These are phyloP conservation scores for Kluyveromyces aestuarii DNA, from an alignment of 805 yeast species.

Conservation along the genomic window DNA sequence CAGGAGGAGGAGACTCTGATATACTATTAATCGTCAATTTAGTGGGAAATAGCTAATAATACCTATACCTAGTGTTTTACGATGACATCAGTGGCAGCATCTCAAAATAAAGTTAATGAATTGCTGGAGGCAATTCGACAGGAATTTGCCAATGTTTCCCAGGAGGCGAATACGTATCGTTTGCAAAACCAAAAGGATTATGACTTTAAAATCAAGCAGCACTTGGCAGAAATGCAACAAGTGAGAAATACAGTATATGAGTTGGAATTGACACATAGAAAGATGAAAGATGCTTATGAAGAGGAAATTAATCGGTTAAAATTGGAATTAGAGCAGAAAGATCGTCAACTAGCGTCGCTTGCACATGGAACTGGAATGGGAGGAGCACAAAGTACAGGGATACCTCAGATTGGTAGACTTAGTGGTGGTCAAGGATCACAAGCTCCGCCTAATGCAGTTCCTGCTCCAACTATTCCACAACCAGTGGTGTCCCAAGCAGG, in stretches of 20 bases:
- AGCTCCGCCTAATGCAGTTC: not conserved
- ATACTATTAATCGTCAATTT: too few relatives aligned
- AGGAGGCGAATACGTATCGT: slow-evolving; percentile 77
- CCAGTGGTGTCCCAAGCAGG: not conserved
- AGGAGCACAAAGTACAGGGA: not conserved
- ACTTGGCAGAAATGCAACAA: slow-evolving; percentile 86
- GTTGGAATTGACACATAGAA: slow-evolving; percentile 86
- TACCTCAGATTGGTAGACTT: not conserved
- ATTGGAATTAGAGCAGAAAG: slow-evolving; percentile 74
- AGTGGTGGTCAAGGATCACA: not conserved
- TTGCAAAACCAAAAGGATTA: slow-evolving; percentile 82
- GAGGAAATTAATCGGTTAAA: slow-evolving; percentile 83
- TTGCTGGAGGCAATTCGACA: slow-evolving; percentile 84
- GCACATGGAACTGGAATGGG: slow-evolving; percentile 32
- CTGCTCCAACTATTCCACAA: slow-evolving; percentile 1
- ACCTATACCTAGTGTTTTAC: not conserved
- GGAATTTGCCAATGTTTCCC: slow-evolving; percentile 77
- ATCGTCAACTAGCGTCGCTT: slow-evolving; percentile 40
- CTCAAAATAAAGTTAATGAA: slow-evolving; percentile 48
- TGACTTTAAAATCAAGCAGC: slow-evolving; percentile 84
- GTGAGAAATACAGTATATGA: slow-evolving; percentile 91
- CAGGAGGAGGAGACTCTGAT: not conserved
- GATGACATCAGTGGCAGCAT: slow-evolving; percentile 14
- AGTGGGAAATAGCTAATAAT: not conserved
- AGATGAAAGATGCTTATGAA: slow-evolving; percentile 92